Evolutionary conservation across 805 yeast species (phyloP).

Genomic region (Wickerhamiella australiensis): DNA sequence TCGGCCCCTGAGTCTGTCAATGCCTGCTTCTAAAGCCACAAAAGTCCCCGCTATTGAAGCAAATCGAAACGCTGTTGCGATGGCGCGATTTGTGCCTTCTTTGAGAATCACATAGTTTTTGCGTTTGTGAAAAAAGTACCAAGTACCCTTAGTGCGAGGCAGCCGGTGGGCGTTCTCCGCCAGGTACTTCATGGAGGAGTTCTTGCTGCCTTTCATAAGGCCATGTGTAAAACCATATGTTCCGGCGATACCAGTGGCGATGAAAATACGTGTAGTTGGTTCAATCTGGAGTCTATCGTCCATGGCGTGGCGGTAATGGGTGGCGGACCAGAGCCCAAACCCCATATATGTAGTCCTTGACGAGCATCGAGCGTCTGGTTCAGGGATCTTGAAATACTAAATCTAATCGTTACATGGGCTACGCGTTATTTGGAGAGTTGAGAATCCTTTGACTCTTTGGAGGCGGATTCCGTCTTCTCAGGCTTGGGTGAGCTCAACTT

Average conservation of each 20-base stretch:
- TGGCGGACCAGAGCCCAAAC: constrained; percentile 3
- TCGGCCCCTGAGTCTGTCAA: constrained; percentile 43
- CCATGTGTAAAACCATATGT: constrained; percentile 34
- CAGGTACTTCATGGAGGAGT: constrained; percentile 46
- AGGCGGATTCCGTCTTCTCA: no score
- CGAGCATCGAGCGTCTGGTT: no score
- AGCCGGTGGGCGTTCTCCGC: constrained; percentile 76
- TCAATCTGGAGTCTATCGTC: constrained; percentile 4
- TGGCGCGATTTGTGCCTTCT: constrained; percentile 40
- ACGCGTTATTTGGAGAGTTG: no score
- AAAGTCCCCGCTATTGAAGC: constrained; percentile 37
- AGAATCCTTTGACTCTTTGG: no score
- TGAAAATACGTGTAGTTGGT: not conserved
- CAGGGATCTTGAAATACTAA: no score
- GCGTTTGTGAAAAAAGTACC: constrained; percentile 80
- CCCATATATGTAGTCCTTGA: no score
- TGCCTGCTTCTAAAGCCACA: constrained; percentile 48
- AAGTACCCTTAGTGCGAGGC: constrained; percentile 66
- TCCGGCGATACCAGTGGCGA: constrained; percentile 9
- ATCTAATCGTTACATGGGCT: no score
- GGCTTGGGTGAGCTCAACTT: no score
- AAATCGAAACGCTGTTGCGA: constrained; percentile 34
- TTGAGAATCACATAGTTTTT: constrained; percentile 63
- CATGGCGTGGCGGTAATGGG: not conserved
- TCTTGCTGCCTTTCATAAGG: constrained; percentile 44